Conservation (phyloP, 2,329 filamentous ascomycete species). For the Sordariomycetes sp. region DNA sequence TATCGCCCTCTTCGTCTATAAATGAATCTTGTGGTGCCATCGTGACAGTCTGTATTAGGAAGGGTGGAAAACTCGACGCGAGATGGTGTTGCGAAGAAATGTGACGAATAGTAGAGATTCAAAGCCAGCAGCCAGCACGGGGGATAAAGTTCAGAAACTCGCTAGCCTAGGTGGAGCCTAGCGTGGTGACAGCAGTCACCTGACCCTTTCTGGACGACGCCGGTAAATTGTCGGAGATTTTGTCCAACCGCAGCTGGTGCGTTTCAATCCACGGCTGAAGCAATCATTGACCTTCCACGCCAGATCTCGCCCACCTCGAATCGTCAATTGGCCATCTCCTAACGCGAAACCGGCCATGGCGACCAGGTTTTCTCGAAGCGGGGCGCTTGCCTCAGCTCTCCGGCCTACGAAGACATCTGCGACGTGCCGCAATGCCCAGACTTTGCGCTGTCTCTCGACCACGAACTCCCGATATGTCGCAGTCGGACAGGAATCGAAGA, state of each 20-base stretch:
- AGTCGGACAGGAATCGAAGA: constrained; percentile 51
- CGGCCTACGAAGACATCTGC: constrained; percentile 38
- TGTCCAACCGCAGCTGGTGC: background rate
- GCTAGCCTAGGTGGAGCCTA: constrained; percentile 1
- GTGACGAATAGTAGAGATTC: constrained; percentile 9
- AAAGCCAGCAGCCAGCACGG: constrained; percentile 1
- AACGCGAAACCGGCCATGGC: constrained; percentile 40
- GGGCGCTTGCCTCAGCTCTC: constrained; percentile 46
- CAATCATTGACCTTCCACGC: background rate
- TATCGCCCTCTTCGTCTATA: constrained; percentile 63
- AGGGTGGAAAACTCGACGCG: background rate
- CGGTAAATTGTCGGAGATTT: constrained; percentile 20
- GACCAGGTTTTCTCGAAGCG: constrained; percentile 48
- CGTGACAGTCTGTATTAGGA: constrained; percentile 10
- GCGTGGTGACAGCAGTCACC: constrained; percentile 2
- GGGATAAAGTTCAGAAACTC: constrained; percentile 2
- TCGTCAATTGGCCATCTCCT: constrained; percentile 36
- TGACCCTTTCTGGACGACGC: constrained; percentile 2
- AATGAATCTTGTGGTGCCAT: constrained; percentile 65
- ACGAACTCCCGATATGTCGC: constrained; percentile 41
- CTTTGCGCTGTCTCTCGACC: constrained; percentile 39
- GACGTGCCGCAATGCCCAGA: constrained; percentile 27
- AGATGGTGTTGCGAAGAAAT: background rate
- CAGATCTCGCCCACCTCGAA: constrained; percentile 3
- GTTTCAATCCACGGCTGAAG: constrained; percentile 2